Percentiles rank a stretch among this genome's conserved stretches.
Conservation (phyloP, 202 grass and related monocot genomes). For the Bolboschoenoplectus hybrid region DNA sequence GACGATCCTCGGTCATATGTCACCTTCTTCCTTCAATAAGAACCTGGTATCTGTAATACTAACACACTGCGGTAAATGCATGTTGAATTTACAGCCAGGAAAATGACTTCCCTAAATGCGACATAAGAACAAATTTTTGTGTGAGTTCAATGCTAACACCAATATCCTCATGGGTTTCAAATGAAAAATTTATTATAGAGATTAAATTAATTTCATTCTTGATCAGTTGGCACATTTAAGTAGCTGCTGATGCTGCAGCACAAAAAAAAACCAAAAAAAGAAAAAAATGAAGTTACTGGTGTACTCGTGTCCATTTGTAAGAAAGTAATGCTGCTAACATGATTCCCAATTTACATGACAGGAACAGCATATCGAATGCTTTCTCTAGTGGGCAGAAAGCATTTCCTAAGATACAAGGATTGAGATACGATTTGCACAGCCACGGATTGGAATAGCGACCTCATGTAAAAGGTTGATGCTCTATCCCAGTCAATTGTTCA, state of each 20-base stretch:
- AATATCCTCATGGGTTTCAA: background rate
- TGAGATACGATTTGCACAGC: background rate
- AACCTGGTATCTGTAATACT: background rate
- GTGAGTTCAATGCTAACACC: background rate
- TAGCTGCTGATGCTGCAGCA: background rate
- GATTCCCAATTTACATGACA: background rate
- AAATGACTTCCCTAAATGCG: background rate
- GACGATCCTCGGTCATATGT: background rate
- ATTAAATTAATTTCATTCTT: too few relatives aligned
- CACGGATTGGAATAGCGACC: background rate
- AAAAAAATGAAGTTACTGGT: background rate
- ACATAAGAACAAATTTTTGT: background rate
- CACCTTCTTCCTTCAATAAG: background rate
- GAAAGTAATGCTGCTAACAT: too few relatives aligned
- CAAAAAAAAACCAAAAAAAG: too few relatives aligned
- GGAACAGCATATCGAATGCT: background rate
- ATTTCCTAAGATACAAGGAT: background rate
- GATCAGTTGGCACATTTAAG: background rate
- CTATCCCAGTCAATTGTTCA: background rate
- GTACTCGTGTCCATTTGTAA: background rate
- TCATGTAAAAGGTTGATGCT: conserved; percentile 1
- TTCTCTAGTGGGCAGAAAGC: background rate
- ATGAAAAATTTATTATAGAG: background rate
- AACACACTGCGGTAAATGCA: background rate
- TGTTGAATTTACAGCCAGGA: background rate